Evolutionary conservation across 192 early-diverging fungal species (phyloP).

Genomic region (Entrophospora sp.): DNA sequence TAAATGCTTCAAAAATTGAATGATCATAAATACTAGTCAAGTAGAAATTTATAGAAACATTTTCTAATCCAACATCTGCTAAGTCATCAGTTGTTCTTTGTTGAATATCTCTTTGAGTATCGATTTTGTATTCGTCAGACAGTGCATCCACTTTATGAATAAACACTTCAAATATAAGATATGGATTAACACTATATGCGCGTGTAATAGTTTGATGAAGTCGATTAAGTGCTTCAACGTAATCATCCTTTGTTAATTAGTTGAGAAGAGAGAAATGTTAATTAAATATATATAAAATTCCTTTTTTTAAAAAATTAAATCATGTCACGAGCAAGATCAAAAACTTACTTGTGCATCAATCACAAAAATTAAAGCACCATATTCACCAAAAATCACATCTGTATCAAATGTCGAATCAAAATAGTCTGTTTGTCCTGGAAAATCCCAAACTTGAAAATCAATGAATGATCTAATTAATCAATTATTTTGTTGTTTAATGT

Average conservation of each 20-base stretch:
- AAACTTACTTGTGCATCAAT: conserved; percentile 84
- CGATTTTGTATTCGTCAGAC: conserved; percentile 91
- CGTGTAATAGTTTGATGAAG: conserved; percentile 63
- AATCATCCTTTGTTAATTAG: conserved; percentile 84
- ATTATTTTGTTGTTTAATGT: too few relatives aligned
- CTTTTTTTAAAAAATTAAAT: background rate
- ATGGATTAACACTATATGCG: conserved; percentile 72
- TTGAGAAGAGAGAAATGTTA: too few relatives aligned
- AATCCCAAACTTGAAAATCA: conserved; percentile 86
- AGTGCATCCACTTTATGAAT: conserved; percentile 97
- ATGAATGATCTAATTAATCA: conserved; percentile 58
- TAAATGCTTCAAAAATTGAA: conserved; percentile 90
- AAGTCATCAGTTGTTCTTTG: conserved; percentile 84
- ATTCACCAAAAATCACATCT: conserved; percentile 54
- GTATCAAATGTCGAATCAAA: conserved; percentile 62
- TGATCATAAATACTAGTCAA: conserved; percentile 92
- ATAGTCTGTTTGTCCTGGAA: conserved; percentile 81
- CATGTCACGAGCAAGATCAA: background rate
- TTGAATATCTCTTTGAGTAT: conserved; percentile 92
- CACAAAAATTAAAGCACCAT: conserved; percentile 81
- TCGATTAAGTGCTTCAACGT: conserved; percentile 63
- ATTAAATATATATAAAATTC: too few relatives aligned
- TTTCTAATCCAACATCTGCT: conserved; percentile 65
- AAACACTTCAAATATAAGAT: conserved; percentile 87
- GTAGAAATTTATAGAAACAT: conserved; percentile 71